Percentiles rank a stretch among this genome's conserved stretches.
Conservation (phyloP, 768 basidiomycete species). For the Polyporus arcularius region DNA sequence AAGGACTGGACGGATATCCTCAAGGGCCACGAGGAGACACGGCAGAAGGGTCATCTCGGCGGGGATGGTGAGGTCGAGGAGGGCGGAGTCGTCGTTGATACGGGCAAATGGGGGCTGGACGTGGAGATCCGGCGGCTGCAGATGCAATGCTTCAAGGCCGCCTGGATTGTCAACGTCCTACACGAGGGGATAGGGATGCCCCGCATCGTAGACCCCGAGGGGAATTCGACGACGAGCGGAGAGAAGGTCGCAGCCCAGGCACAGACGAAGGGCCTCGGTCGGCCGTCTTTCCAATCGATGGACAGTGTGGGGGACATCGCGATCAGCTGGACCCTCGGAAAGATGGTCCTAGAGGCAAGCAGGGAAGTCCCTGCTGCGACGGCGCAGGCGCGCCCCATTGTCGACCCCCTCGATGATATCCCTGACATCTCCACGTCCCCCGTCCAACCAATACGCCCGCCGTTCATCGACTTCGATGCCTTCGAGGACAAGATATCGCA, state of each 20-base stretch:
- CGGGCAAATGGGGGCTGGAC: slow-evolving; percentile 67
- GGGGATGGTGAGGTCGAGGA: slow-evolving; percentile 68
- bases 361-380: slow-evolving; percentile 66
- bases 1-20: slow-evolving; percentile 79
- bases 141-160: slow-evolving; percentile 99
- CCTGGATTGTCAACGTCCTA: slow-evolving; percentile 95
- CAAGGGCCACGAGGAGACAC: slow-evolving; percentile 58
- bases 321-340: slow-evolving; percentile 97
- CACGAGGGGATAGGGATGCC: slow-evolving; percentile 97
- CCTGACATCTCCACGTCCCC: slow-evolving; percentile 53
- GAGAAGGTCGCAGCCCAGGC: slow-evolving; percentile 78
- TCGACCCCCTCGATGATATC: slow-evolving; percentile 72
- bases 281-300: slow-evolving; percentile 88
- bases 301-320: slow-evolving; percentile 92
- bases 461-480: slow-evolving; percentile 56
- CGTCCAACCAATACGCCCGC: slow-evolving; percentile 64
- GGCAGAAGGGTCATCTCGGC: slow-evolving; percentile 41
- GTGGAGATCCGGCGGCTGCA: slow-evolving; percentile 85
- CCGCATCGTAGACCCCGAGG: slow-evolving; percentile 82
- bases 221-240: slow-evolving; percentile 69
- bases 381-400: slow-evolving; percentile 54
- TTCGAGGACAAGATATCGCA: slow-evolving; percentile 66
- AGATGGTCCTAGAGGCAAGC: slow-evolving; percentile 98
- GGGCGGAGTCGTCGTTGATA: slow-evolving; percentile 60
- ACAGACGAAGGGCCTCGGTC: slow-evolving; percentile 76